Conservation (phyloP, 2,329 filamentous ascomycete genomes). For the Colletotrichum sp. region DNA sequence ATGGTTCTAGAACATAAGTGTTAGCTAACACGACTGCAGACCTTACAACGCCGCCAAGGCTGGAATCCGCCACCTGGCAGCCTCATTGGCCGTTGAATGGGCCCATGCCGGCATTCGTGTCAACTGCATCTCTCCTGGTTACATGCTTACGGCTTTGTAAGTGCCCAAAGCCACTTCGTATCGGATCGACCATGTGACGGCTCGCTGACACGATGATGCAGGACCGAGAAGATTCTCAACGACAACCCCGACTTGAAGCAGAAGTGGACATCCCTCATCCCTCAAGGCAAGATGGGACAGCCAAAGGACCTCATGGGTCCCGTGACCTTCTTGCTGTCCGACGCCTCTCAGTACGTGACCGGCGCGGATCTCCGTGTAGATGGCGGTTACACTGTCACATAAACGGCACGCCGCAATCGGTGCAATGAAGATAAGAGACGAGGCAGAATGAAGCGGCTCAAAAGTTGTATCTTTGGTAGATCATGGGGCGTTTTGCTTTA, state of each 20-base stretch:
- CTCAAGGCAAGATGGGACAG: conserved; percentile 90
- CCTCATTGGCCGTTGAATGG: conserved; percentile 93
- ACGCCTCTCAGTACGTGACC: conserved; percentile 74
- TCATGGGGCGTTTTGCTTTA: neutral
- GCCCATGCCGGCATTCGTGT: conserved; percentile 86
- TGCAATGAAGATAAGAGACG: neutral
- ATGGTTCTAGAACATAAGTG: neutral
- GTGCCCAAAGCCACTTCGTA: conserved; percentile 33
- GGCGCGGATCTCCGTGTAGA: conserved; percentile 83
- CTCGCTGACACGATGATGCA: conserved; percentile 38
- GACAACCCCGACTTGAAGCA: conserved; percentile 89
- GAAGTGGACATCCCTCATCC: conserved; percentile 92
- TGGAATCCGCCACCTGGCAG: conserved; percentile 85
- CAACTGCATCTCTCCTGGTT: conserved; percentile 94
- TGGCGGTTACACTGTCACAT: conserved; percentile 87
- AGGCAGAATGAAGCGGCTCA: neutral
- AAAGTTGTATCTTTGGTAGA: neutral
- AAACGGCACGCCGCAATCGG: conserved; percentile 25
- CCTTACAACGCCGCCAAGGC: conserved; percentile 96
- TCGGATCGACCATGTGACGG: neutral
- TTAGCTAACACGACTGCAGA: conserved; percentile 31
- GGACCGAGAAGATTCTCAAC: conserved; percentile 91
- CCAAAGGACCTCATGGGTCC: conserved; percentile 94
- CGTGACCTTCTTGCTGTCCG: conserved; percentile 83
- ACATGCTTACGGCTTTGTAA: conserved; percentile 94